Percentiles rank a stretch among this genome's conserved stretches.
Conservation (phyloP, 345 rosid species). For the Eucalyptus pauciflora region DNA sequence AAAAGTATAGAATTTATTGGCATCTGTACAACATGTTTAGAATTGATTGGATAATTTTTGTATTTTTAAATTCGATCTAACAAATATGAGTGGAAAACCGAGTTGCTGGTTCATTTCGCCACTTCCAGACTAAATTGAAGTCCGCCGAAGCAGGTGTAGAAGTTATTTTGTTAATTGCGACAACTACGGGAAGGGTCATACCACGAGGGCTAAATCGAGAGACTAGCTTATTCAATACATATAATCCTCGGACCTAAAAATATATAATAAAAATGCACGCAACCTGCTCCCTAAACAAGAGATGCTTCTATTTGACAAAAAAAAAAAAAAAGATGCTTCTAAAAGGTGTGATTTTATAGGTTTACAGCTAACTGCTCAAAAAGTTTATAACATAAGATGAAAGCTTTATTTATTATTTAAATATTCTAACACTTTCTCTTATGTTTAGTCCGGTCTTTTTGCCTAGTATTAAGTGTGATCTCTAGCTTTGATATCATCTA, state of each 20-base stretch:
- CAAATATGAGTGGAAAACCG: background rate
- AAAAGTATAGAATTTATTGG: rapidly evolving
- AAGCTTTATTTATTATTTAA: too few species aligned
- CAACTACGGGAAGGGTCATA: background rate
- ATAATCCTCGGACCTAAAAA: background rate
- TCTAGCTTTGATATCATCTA: too few species aligned
- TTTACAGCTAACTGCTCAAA: too few species aligned
- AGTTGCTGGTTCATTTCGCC: background rate
- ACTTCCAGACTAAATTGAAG: background rate
- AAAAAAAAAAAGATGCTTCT: too few species aligned
- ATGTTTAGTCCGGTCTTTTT: too few species aligned
- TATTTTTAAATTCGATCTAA: background rate
- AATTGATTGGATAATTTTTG: background rate
- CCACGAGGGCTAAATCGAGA: background rate
- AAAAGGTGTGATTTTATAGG: too few species aligned
- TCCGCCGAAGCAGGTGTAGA: background rate
- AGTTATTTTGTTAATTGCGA: background rate
- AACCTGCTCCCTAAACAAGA: background rate
- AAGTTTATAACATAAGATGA: too few species aligned
- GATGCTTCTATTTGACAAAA: too few species aligned
- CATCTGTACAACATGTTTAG: rapidly evolving
- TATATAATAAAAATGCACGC: too few species aligned
- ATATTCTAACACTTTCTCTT: too few species aligned
- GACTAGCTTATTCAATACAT: background rate
- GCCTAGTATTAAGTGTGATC: too few species aligned